phyloP scores from a whole-genome alignment of 1,284 basidiomycete species.

The Mycena sp. region DNA sequence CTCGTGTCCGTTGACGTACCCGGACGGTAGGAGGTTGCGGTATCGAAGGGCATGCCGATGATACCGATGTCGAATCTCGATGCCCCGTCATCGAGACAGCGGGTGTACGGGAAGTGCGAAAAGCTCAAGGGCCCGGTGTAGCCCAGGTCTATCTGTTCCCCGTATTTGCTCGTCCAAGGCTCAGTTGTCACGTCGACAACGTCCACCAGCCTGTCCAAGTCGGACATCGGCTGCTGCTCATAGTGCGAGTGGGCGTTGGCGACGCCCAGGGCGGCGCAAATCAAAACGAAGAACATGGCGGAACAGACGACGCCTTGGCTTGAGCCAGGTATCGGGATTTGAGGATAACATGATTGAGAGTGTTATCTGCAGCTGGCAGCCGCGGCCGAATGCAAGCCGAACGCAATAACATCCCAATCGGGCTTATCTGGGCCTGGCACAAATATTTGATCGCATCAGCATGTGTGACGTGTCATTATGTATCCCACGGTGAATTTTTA shows the following conservation, averaged over 20 bases:
- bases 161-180: slow-evolving; percentile 39
- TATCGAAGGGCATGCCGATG: slow-evolving; percentile 77
- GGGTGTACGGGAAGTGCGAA: slow-evolving; percentile 65
- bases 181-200: slow-evolving; percentile 28
- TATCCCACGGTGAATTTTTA: too few relatives aligned
- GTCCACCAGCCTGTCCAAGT: slow-evolving; percentile 4
- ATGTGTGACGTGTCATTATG: too few relatives aligned
- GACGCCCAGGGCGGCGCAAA: neutral
- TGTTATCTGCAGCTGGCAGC: too few relatives aligned
- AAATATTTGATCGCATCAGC: too few relatives aligned
- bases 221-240: slow-evolving; percentile 4
- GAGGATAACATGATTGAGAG: too few relatives aligned
- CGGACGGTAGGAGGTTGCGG: slow-evolving; percentile 67
- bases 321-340: too few relatives aligned
- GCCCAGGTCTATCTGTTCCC: slow-evolving; percentile 34
- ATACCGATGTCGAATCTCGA: slow-evolving; percentile 65
- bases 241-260: neutral
- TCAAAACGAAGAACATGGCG: neutral
- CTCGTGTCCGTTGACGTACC: slow-evolving; percentile 23
- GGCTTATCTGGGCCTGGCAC: too few relatives aligned
- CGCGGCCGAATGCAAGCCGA: too few relatives aligned
- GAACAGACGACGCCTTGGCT: neutral
- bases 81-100: slow-evolving; percentile 62
- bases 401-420: too few relatives aligned
- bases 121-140: slow-evolving; percentile 63